Conservation (phyloP, 352 stramenopile species). For the Pythium diclinum region DNA sequence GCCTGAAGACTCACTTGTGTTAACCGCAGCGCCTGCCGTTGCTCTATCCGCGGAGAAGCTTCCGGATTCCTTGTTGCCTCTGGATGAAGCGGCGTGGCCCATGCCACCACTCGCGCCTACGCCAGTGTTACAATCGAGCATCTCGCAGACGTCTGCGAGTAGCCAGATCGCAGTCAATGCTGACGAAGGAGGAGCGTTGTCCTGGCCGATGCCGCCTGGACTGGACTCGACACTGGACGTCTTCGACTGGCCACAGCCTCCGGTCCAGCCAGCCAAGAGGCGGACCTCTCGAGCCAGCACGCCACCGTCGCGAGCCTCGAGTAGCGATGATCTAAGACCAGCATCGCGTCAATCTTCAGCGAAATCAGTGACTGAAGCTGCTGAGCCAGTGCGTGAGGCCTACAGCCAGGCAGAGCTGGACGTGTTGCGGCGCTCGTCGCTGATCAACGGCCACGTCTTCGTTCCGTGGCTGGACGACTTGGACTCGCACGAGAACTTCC, state of each 20-base stretch:
- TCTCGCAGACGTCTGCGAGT: background rate
- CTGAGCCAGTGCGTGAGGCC: background rate
- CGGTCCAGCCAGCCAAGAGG: slow-evolving; percentile 9
- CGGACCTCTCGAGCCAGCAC: slow-evolving; percentile 6
- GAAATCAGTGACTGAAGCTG: background rate
- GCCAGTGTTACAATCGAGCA: background rate
- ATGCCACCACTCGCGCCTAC: slow-evolving; percentile 14
- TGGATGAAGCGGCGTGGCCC: slow-evolving; percentile 18
- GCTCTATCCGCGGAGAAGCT: background rate
- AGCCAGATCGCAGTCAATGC: background rate
- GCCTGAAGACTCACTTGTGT: slow-evolving; percentile 1
- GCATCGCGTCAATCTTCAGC: slow-evolving; percentile 7
- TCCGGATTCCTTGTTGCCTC: background rate
- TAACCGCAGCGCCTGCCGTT: background rate
- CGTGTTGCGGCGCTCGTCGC: slow-evolving; percentile 74
- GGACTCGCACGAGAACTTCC: slow-evolving; percentile 58
- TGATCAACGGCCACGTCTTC: slow-evolving; percentile 84
- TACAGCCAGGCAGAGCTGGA: slow-evolving; percentile 71
- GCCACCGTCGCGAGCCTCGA: slow-evolving; percentile 17
- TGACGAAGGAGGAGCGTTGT: background rate
- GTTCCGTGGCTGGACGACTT: slow-evolving; percentile 76
- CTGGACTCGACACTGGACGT: slow-evolving; percentile 1
- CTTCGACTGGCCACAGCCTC: slow-evolving; percentile 24
- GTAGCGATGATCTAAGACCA: slow-evolving; percentile 11
- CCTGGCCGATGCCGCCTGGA: slow-evolving; percentile 22